phyloP scores from a whole-genome alignment of 208 protist species.

The Endotrypanum monterogeii region DNA sequence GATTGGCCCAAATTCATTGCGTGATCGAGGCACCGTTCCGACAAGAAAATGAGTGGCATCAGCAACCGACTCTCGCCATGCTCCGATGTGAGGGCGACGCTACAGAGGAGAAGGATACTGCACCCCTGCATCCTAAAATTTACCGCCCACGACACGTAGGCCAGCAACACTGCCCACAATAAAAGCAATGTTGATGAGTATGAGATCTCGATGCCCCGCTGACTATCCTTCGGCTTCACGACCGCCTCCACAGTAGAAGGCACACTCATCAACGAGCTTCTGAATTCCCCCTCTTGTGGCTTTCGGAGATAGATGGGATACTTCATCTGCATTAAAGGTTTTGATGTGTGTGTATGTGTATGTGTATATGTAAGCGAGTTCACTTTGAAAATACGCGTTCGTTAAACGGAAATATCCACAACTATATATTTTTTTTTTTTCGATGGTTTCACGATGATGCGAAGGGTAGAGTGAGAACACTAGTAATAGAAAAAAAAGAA shows the following conservation, averaged over 20 bases:
- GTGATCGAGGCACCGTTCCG: slow-evolving; percentile 65
- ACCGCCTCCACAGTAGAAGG: not conserved
- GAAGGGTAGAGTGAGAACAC: no score
- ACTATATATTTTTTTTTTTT: not conserved
- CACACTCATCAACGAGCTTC: not conserved
- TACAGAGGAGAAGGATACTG: slow-evolving; percentile 56
- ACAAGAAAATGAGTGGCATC: slow-evolving; percentile 80
- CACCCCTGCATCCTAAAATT: slow-evolving; percentile 44
- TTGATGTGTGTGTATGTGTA: not conserved
- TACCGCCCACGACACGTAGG: slow-evolving; percentile 51
- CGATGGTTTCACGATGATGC: no score
- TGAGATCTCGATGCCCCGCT: slow-evolving; percentile 57
- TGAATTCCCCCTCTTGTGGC: not conserved
- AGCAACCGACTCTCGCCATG: slow-evolving; percentile 82
- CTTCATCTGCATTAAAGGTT: slow-evolving; percentile 3
- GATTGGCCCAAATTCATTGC: slow-evolving; percentile 45
- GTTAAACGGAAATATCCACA: not conserved
- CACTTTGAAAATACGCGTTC: not conserved
- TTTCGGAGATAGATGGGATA: slow-evolving; percentile 20
- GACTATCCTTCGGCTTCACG: not conserved
- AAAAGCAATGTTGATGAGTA: slow-evolving; percentile 85
- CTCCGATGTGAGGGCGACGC: slow-evolving; percentile 51
- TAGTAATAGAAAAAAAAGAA: not conserved
- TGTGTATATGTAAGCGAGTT: not conserved
- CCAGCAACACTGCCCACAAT: slow-evolving; percentile 60